Percentiles rank a stretch among this genome's conserved stretches.
These are phyloP conservation scores for Apophysomyces variabilis DNA, from an alignment of 371 early-diverging fungal species.

Conservation along the genomic window DNA sequence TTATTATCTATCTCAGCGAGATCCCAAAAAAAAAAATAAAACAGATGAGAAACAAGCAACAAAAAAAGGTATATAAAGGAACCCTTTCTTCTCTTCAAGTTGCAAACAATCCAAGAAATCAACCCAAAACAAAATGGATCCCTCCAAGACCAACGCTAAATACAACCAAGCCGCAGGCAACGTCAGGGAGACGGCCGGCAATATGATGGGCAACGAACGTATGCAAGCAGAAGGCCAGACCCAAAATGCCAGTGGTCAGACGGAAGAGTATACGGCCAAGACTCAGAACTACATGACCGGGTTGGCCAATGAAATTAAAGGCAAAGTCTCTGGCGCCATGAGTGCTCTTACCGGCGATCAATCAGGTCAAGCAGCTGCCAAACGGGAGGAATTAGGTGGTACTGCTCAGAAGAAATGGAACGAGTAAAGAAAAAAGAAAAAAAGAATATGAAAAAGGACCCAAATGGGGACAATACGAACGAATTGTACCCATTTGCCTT, in stretches of 20 bases:
- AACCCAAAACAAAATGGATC: neutral
- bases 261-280: conserved; percentile 37
- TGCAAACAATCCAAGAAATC: neutral
- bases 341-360: conserved; percentile 34
- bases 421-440: conserved; percentile 16
- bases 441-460: neutral
- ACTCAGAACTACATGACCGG: conserved; percentile 31
- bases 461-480: neutral
- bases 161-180: conserved; percentile 46
- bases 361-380: conserved; percentile 18
- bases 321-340: conserved; percentile 35
- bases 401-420: conserved; percentile 30
- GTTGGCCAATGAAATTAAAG: conserved; percentile 27
- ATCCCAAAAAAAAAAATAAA: neutral
- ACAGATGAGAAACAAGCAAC: neutral
- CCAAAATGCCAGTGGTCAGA: conserved; percentile 42
- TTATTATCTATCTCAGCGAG: neutral
- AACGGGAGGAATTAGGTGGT: conserved; percentile 27
- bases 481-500: neutral
- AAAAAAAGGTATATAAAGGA: no score
- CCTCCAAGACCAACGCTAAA: conserved; percentile 30
- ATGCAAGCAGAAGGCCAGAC: conserved; percentile 46
- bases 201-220: conserved; percentile 38
- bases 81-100: no score
- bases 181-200: conserved; percentile 47